Conservation (phyloP, 2,329 filamentous ascomycete genomes). For the Cladosporium sp. region DNA sequence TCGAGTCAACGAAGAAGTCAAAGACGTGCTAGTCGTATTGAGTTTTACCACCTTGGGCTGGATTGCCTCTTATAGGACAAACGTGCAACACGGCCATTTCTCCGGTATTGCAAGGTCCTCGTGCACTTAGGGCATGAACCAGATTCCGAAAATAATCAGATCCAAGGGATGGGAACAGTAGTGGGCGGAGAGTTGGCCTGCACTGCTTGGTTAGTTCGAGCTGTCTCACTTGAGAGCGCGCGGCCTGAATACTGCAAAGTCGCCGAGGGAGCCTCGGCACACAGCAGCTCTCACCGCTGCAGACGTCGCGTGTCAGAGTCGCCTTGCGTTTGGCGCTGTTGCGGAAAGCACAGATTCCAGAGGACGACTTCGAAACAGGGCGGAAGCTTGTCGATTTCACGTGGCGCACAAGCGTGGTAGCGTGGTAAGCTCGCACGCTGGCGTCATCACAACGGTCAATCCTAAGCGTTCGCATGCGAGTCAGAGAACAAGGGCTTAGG, state of each 20-base stretch:
- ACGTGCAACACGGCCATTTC: not conserved
- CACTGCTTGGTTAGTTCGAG: not conserved
- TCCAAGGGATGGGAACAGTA: not conserved
- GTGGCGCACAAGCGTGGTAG: not conserved
- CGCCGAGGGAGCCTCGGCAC: not conserved
- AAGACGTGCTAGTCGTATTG: not conserved
- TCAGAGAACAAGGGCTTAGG: conserved; percentile 5
- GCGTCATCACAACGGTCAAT: conserved; percentile 11
- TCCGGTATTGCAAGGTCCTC: not conserved
- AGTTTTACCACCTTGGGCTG: not conserved
- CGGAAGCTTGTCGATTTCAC: conserved; percentile 5
- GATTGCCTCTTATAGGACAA: not conserved
- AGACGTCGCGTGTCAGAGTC: not conserved
- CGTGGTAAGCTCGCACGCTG: not conserved
- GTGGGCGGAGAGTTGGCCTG: too few relatives aligned
- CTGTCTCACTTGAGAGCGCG: not conserved
- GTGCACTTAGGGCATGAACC: not conserved
- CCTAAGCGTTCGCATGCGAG: conserved; percentile 1
- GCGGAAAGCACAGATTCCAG: not conserved
- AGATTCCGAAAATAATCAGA: not conserved
- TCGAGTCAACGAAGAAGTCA: not conserved
- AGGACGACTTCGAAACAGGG: not conserved
- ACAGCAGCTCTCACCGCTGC: not conserved
- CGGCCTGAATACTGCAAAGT: not conserved
- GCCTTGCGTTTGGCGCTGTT: not conserved